A percentile compares a stretch with the other conserved stretches of the same genome.
phyloP scores from a whole-genome alignment of 371 early-diverging fungal genomes.

The Mortierella polycephala region DNA sequence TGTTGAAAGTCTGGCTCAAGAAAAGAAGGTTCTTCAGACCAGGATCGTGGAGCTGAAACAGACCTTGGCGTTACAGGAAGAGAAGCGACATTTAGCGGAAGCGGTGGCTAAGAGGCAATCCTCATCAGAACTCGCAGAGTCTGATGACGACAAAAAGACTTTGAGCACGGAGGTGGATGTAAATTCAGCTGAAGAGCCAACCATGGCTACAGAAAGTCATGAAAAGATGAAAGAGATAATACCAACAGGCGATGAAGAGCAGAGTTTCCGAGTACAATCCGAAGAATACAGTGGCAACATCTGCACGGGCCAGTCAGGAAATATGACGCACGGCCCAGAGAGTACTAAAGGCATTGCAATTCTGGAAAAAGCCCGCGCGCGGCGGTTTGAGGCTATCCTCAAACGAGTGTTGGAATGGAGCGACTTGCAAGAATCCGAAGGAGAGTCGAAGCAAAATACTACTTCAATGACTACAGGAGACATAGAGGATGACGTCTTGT shows the following conservation, averaged over 20 bases:
- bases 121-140: not conserved
- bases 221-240: no score
- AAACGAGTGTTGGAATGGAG: slow-evolving; percentile 13
- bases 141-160: not conserved
- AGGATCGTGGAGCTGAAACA: slow-evolving; percentile 21
- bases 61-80: slow-evolving; percentile 6
- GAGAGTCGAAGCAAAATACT: not conserved
- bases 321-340: not conserved
- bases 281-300: not conserved
- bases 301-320: not conserved
- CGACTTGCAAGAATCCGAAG: not conserved
- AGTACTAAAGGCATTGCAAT: no score
- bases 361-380: not conserved
- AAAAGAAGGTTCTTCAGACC: slow-evolving; percentile 32
- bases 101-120: not conserved
- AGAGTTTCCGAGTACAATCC: no score
- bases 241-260: no score
- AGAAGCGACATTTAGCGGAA: slow-evolving; percentile 2
- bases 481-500: slow-evolving; percentile 4
- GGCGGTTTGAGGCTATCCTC: slow-evolving; percentile 19
- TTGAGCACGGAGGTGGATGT: no score
- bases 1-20: slow-evolving; percentile 34
- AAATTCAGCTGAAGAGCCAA: no score
- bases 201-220: no score
- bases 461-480: not conserved